A percentile compares a stretch with the other conserved stretches of the same genome.
Conservation (phyloP, 129 eudicot genomes). For the Escallonia herrerae region DNA sequence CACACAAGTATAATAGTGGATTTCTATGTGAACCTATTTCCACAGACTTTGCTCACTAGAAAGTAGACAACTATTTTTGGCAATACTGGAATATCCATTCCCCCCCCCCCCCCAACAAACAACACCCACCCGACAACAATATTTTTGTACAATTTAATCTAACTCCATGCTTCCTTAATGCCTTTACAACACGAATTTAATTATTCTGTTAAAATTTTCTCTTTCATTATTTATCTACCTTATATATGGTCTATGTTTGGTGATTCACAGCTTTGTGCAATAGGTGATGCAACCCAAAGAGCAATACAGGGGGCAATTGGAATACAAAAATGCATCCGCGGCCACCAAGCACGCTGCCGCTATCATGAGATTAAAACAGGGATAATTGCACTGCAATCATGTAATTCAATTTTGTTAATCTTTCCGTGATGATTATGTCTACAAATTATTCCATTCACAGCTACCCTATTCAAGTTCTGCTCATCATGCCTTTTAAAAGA, state of each 20-base stretch:
- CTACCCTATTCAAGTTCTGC: neutral
- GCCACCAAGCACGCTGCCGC: constrained; percentile 36
- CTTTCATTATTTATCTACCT: neutral
- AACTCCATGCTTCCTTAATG: neutral
- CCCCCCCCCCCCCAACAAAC: too few relatives aligned
- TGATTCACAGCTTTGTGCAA: constrained; percentile 20
- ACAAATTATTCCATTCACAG: neutral
- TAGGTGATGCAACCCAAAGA: constrained; percentile 20
- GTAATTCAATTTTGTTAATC: constrained; percentile 22
- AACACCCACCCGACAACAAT: too few relatives aligned
- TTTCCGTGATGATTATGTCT: neutral
- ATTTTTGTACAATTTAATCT: too few relatives aligned
- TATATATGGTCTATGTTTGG: neutral
- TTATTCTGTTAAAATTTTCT: neutral
- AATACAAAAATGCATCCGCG: constrained; percentile 43
- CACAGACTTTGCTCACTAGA: too few relatives aligned
- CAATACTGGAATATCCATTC: too few relatives aligned
- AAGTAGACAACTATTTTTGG: too few relatives aligned
- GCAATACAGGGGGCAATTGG: constrained; percentile 18
- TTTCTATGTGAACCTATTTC: neutral
- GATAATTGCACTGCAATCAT: constrained; percentile 55
- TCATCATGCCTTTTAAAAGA: neutral
- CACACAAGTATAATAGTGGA: too few relatives aligned
- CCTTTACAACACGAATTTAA: neutral
- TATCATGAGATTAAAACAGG: constrained; percentile 48